Evolutionary conservation across 805 yeast species (phyloP), one percentile per base, ranked within the genome.

Genomic region (Tetrapisispora pingtungensis): DNA sequence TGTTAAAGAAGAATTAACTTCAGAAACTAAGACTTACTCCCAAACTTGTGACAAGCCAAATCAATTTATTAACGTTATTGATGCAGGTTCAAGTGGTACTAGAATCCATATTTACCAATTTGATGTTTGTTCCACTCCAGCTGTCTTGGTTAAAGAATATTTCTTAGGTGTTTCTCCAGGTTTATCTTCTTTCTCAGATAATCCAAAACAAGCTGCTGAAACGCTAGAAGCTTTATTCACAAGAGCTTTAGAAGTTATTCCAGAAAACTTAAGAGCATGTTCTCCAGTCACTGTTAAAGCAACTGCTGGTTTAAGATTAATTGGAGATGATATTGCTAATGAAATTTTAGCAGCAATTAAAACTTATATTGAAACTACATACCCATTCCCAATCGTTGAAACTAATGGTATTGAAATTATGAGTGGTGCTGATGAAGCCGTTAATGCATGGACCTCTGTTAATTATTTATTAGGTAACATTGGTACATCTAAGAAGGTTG

Each of bases 391-490:
- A 2, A 87, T 93, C 40, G 95, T 89, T 41, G 79, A 74, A 10
- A 86, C 80, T 40, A 84, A 87, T 47, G 97, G 97, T 50, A 73
- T 93, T 47, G 73, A 89, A 10, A 85, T 93, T 58, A 90, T 93
- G 97, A 88, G 84, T 47, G 98, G 98, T 53, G 81, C 80, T 47
- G 95, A 90, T 55, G 98, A 94, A 71, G 99, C 98, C 64, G 97
- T 93, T 8, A 93, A 79, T 60, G 98, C 98, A 1, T 93, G 99
- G 99, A 84, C 93, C 64, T 93, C 99, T 24, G 81, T 96, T 41
- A 93, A 93, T 69, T 93, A 81, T 64, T 70, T 93, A 52, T 73
- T 90, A 54, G 97, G 97, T 35, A 93, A 90, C 69, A 90, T 93
- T 62, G 98, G 97, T 14, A 63, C 78, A 19, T 62, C 66, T 28